phyloP scores from a whole-genome alignment of 2,329 filamentous ascomycete genomes.

The Aureobasidium zeae region DNA sequence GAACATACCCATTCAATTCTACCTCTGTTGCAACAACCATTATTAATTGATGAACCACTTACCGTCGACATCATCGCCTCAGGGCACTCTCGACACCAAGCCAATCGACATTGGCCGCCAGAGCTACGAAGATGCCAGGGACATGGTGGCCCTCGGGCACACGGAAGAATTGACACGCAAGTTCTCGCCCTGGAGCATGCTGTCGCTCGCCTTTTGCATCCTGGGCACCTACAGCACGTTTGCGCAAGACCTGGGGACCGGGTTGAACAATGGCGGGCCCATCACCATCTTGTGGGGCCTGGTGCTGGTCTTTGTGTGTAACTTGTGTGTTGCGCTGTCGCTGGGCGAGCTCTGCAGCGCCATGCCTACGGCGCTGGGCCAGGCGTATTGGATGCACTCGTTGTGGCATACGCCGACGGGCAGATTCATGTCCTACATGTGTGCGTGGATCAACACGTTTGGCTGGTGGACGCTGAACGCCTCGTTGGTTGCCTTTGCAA shows the following conservation, averaged over 20 bases:
- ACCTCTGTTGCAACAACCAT: no score
- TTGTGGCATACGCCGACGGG: slow-evolving; percentile 35
- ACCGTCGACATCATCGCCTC: background rate
- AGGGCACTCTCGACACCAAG: background rate
- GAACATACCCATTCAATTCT: background rate
- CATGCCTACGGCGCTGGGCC: slow-evolving; percentile 52
- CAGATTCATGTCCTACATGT: slow-evolving; percentile 47
- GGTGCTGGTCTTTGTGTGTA: slow-evolving; percentile 44
- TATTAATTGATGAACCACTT: slow-evolving; percentile 4
- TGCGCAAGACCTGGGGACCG: slow-evolving; percentile 44
- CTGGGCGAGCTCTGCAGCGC: slow-evolving; percentile 48
- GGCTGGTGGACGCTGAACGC: slow-evolving; percentile 51
- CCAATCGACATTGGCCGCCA: background rate
- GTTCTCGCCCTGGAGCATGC: slow-evolving; percentile 49
- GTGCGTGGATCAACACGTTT: slow-evolving; percentile 52
- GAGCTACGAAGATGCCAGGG: slow-evolving; percentile 29
- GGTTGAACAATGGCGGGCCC: slow-evolving; percentile 46
- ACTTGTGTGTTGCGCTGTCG: slow-evolving; percentile 45
- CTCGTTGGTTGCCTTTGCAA: slow-evolving; percentile 50
- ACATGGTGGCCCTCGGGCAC: slow-evolving; percentile 36
- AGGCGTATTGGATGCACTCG: slow-evolving; percentile 49
- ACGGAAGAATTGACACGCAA: slow-evolving; percentile 37
- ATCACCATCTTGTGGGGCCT: slow-evolving; percentile 49
- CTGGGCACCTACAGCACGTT: slow-evolving; percentile 51
- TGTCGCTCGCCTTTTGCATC: slow-evolving; percentile 49